Base-by-base conservation (phyloP, 495 filamentous ascomycete genomes). In the Echria macrotheca region DNA sequence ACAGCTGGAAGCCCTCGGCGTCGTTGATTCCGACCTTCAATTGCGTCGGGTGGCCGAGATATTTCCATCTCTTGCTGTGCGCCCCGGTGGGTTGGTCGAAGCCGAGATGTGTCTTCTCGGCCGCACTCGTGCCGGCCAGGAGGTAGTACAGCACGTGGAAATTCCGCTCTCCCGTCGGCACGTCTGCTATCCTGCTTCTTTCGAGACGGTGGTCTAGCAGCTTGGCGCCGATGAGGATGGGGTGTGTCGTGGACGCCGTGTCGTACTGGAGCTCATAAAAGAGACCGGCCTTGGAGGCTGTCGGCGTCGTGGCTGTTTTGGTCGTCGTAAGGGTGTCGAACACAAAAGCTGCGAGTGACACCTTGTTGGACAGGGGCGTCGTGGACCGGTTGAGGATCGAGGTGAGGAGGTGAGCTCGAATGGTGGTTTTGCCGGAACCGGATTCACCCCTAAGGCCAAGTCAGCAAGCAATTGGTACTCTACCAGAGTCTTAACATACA, bases 201-300 rank as follows among this genome's bases (percentile, higher is more conserved):
- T 98, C 93, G 29, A 98, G 68, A 44, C 93, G 77, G 60, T 98
- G 91, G 57, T 97, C 93, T 36, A 98, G 77, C 12, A 98, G 69
- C 67, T 98, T 97, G 44, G 87, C 91, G 61, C 93, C 93, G 52
- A 97, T 87, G 32, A 98, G 72, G 10, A 86, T 81, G 7, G 90
- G 89, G 54, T 79, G 84, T 36, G 84, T 80, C 1, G 85, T 83
- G 0, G 90, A 84, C 2, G 87, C 78, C 5, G 87, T 91, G 63
- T 98, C 90, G 56, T 97, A 98, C 67, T 98, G 93, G 22, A 98
- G 73, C 58, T 98, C 93, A 64, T 89, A 87, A 59, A 96, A 95
- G 11, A 98, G 79, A 49, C 93, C 93, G 5, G 93, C 85, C 65
- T 95, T 96, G 11, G 91, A 96, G 19, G 93, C 93, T 5, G 88